Evolutionary conservation across 2,329 filamentous ascomycete genomes (phyloP), one percentile per base, ranked within the genome.

Genomic region (Daldinia sp.): DNA sequence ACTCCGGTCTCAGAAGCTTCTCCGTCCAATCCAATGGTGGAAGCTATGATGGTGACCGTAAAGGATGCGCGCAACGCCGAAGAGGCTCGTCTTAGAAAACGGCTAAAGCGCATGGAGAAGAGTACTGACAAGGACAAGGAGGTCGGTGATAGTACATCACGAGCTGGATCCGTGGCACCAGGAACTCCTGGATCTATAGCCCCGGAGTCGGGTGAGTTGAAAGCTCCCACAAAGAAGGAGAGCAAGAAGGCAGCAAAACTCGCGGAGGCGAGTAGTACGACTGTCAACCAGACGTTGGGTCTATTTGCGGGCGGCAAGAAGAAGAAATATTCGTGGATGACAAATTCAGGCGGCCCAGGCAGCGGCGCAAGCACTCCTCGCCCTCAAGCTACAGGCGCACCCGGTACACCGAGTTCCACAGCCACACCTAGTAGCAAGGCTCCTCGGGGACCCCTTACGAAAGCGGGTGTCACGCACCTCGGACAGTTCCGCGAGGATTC

Each of bases 221-320:
- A 94, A 79, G 86, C 89, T 3, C 86, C 93, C 58, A 92, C 91
- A 4, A 98, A 98, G 85, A 98, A 98, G 82, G 94, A 97, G 78
- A 86, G 85, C 68, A 89, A 91, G 77, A 93, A 91, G 79, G 88
- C 89, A n/a, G 90, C 85, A 3, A 93, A 92, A 74, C 87, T 90
- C 23, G 92, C 89, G 0, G 93, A 97, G 76, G 91, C 91, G 65
- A 92, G 91, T 72, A 93, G 95, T 72, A 89, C 90, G 23, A 92
- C 91, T 70, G 93, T 95, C 28, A 97, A 98, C 77, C 86, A 89
- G 62, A 97, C 94, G 0, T 93, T 93, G 61, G 90, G 89, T 69
- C 88, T 93, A 83, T 93, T 93, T 69, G 82, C 84, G 0, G 85
- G 87, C 65, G 84, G 86, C 59, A 88, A 88, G 73, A 89, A 89